Percentiles rank a stretch among this genome's conserved stretches.
Evolutionary conservation across 225 moss, liverwort and hornwort species (phyloP).

Genomic region (Polytrichum formosum): DNA sequence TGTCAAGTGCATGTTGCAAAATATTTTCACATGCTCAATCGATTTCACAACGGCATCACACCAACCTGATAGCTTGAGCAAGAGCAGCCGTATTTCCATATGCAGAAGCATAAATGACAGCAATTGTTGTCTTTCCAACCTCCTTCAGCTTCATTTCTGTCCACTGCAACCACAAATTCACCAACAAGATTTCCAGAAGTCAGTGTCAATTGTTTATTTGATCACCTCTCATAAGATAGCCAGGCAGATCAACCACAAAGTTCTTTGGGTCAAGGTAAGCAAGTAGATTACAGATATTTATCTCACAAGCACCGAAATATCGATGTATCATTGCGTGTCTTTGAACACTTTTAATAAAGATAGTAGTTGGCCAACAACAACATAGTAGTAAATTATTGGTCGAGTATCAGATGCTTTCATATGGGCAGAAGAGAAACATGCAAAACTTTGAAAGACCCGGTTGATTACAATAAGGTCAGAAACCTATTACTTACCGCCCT

Average conservation of each 20-base stretch:
- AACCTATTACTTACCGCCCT: slow-evolving; percentile 44
- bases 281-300: neutral
- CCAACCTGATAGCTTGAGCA: slow-evolving; percentile 81
- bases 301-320: neutral
- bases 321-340: no score
- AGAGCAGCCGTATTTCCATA: slow-evolving; percentile 95
- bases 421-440: neutral
- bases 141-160: slow-evolving; percentile 70
- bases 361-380: neutral
- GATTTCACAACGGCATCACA: no score
- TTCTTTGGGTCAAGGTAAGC: neutral
- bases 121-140: slow-evolving; percentile 69
- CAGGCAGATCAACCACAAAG: no score
- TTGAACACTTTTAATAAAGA: neutral
- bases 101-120: slow-evolving; percentile 90
- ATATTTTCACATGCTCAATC: no score
- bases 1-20: no score
- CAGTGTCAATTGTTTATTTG: no score
- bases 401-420: no score
- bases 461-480: no score
- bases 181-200: neutral
- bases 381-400: no score
- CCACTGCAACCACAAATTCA: slow-evolving; percentile 51
- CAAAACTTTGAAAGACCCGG: no score
- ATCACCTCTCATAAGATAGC: no score